Conservation (phyloP, 2,329 filamentous ascomycete genomes). For the Arthrobotrys iridis region DNA sequence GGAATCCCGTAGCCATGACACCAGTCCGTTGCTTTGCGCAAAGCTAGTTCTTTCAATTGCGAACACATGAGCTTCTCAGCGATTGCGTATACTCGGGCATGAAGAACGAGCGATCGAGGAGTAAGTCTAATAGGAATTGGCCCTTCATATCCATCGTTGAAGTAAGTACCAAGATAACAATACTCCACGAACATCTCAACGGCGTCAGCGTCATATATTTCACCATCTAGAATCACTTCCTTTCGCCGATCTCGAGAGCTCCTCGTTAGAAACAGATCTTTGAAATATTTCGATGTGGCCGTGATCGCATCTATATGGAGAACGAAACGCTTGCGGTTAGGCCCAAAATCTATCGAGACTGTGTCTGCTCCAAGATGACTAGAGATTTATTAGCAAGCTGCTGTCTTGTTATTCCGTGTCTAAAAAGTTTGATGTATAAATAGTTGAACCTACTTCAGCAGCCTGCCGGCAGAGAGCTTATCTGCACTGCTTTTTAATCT, state of each 20-base stretch:
- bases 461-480: too few relatives aligned
- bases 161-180: conserved; percentile 25
- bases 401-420: too few relatives aligned
- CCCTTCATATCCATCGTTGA: neutral
- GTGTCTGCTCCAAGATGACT: too few relatives aligned
- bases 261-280: too few relatives aligned
- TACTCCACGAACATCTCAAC: conserved; percentile 34
- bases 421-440: too few relatives aligned
- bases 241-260: neutral
- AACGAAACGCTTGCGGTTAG: neutral
- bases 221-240: neutral
- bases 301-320: neutral
- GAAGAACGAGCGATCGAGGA: conserved; percentile 2
- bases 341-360: too few relatives aligned
- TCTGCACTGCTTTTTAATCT: too few relatives aligned
- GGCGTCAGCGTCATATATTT: neutral
- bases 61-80: conserved; percentile 8
- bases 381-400: too few relatives aligned
- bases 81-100: conserved; percentile 20
- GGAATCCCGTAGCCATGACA: neutral
- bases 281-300: neutral
- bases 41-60: neutral
- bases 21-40: conserved; percentile 13
- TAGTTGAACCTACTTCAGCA: too few relatives aligned
- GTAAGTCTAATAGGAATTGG: neutral